Percentiles rank a stretch among this genome's conserved stretches.
Evolutionary conservation across 1,284 basidiomycete genomes (phyloP).

Genomic region (Cryptococcus sp.): DNA sequence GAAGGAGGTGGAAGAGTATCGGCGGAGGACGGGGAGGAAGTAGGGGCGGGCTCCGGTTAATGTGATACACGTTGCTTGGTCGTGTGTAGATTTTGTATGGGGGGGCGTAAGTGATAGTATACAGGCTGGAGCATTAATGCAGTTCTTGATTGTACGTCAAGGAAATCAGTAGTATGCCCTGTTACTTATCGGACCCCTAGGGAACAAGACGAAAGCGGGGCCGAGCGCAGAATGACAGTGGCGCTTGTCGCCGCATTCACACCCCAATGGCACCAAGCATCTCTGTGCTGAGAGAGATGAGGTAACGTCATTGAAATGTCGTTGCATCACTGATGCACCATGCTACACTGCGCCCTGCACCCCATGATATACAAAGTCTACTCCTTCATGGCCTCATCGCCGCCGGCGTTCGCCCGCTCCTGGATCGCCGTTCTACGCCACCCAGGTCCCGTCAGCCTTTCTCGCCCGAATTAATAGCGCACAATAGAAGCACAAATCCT

Average conservation of each 20-base stretch:
- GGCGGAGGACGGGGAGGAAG: conserved; percentile 25
- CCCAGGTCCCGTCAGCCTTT: neutral
- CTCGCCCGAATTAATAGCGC: neutral
- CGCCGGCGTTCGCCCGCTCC: conserved; percentile 33
- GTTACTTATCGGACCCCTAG: too few species aligned
- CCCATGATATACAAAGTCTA: conserved; percentile 14
- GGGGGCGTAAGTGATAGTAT: neutral
- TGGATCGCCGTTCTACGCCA: conserved; percentile 35
- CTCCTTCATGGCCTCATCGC: conserved; percentile 46
- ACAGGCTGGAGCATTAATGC: too few species aligned
- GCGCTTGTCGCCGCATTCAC: too few species aligned
- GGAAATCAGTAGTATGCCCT: too few species aligned
- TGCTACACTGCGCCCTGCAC: too few species aligned
- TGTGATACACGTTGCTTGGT: neutral
- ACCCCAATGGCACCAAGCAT: too few species aligned
- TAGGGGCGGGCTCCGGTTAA: neutral
- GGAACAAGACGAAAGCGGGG: too few species aligned
- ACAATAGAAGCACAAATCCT: neutral
- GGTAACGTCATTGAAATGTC: neutral
- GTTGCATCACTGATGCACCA: conserved; percentile 1
- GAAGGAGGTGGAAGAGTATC: conserved; percentile 41
- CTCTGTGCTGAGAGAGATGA: too few species aligned
- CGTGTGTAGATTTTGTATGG: neutral
- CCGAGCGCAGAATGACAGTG: too few species aligned
- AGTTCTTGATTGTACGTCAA: too few species aligned